These are phyloP conservation scores for Beta macrorhiza DNA, from an alignment of 179 eudicot genomes.

Conservation along the genomic window DNA sequence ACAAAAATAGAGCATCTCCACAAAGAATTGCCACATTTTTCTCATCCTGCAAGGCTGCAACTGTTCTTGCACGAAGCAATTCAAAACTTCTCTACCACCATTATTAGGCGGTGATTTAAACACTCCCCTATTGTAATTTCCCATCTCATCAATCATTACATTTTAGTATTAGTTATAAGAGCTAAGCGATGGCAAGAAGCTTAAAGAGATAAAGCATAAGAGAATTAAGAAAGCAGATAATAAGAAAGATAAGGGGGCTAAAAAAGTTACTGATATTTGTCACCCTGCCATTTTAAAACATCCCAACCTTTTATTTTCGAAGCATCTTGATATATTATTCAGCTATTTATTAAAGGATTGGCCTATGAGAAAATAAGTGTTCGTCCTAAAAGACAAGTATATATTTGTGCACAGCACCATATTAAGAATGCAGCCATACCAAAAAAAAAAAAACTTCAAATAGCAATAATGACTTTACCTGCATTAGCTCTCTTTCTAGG, in stretches of 20 bases:
- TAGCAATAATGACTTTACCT: constrained; percentile 12
- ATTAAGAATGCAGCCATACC: neutral
- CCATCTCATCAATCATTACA: too few species aligned
- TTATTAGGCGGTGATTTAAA: neutral
- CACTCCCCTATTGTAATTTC: neutral
- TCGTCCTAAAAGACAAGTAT: neutral
- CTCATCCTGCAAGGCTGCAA: neutral
- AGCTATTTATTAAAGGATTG: neutral
- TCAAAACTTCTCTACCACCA: neutral
- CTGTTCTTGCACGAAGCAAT: neutral
- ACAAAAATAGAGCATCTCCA: constrained; percentile 5
- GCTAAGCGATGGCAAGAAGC: too few species aligned
- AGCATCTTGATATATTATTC: neutral
- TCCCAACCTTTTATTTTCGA: neutral
- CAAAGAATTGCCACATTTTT: neutral
- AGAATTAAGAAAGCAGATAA: too few species aligned
- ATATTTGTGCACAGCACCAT: neutral
- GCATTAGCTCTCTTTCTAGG: constrained; percentile 21
- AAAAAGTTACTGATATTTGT: too few species aligned
- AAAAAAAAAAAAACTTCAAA: neutral
- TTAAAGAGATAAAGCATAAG: too few species aligned
- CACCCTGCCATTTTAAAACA: neutral
- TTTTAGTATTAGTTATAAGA: too few species aligned
- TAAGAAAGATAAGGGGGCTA: too few species aligned
- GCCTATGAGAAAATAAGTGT: neutral